Base-by-base conservation (phyloP, 345 rosid genomes). In the Salix dunnii region DNA sequence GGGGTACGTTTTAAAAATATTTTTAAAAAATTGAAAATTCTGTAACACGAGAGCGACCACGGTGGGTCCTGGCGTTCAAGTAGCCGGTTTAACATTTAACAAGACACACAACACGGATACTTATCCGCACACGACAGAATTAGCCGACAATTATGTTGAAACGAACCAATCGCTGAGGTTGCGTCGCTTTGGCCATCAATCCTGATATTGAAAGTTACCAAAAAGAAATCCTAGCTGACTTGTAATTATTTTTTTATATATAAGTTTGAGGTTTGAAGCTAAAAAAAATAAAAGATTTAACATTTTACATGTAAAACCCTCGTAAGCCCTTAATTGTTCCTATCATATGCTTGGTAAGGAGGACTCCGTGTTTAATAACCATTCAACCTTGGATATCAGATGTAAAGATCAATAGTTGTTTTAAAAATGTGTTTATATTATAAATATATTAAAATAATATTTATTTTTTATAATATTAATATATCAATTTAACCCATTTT, bases 211-310 rank as follows among this genome's bases (percentile, higher is more conserved):
- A 73, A 65, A 51, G 73, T 28, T 67, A 64, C 55, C 72, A 35
- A 55, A 20, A 76, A 28, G 63, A 36, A 36, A 51, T 23, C 60
- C 43, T 14, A 17, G 23, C 16, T 65, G 17, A 31, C n/a, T 43
- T n/a, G 2, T 63, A 27, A 16, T 7, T 48, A 8, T 7, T 48
- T 8, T 79, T 79, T 78, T 66, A 74, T 42, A 30, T 66, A 68
- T 51, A 30, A 74, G 80, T 60, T 69, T 70, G 78, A 81, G 86
- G 88, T 79, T 82, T 10, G 21, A 7, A 36, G 49, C 40, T 11
- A 4, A 51, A 28, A 48, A 1, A 9, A 13, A n/a, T n/a, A 18
- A 11, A 0, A 68, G 31, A 48, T 66, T 58, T 66, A 25, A 16
- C 49, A 3, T 38, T 62, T 42, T 67, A 53, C 25, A 20, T 53